phyloP scores from a whole-genome alignment of 208 protist species.

The Leishmania arabica region DNA sequence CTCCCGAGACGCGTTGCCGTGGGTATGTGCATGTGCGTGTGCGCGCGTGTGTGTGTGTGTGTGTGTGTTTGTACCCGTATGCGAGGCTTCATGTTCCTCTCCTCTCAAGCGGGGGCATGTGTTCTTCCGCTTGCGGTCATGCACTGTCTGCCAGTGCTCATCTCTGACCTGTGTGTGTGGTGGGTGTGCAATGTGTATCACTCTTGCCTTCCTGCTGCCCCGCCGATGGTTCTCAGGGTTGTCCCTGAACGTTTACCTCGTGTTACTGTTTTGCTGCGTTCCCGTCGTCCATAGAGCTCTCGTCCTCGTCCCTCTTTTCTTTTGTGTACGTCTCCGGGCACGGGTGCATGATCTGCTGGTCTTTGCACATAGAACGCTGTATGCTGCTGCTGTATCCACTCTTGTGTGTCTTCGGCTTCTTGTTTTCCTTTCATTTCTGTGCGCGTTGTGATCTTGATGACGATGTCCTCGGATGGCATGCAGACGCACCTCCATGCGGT shows the following conservation, averaged over 20 bases:
- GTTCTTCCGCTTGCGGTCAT: background rate
- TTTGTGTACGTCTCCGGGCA: background rate
- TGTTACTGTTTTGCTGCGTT: background rate
- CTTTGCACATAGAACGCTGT: background rate
- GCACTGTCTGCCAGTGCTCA: background rate
- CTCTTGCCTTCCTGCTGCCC: background rate
- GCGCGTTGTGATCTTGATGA: background rate
- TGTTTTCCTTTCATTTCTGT: background rate
- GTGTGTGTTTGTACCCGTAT: background rate
- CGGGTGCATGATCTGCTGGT: background rate
- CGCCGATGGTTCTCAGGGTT: background rate
- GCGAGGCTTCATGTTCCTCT: background rate
- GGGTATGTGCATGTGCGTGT: background rate
- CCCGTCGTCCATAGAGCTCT: background rate
- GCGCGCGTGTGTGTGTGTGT: background rate
- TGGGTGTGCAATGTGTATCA: background rate
- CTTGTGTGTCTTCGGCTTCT: background rate
- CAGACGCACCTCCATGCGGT: too few species aligned
- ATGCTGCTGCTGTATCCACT: background rate
- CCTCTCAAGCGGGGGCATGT: background rate
- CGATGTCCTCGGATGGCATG: too few species aligned
- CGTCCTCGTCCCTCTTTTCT: background rate
- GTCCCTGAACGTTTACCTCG: background rate
- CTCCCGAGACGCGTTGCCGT: background rate
- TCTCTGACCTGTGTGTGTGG: background rate